phyloP scores from a whole-genome alignment of 805 yeast species.

The Wickerhamiella lipophila region DNA sequence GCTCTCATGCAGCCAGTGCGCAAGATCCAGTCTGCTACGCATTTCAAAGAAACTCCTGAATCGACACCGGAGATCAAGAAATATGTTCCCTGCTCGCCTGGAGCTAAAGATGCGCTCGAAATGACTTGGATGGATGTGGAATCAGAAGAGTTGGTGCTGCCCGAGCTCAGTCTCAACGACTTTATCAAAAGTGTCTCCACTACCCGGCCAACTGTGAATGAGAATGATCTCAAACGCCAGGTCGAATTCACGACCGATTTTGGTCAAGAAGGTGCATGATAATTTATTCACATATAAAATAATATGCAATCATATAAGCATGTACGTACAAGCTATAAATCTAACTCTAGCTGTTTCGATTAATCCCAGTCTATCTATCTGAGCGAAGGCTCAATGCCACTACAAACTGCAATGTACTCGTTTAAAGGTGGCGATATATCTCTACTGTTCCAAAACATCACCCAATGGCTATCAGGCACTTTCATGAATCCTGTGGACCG shows the following conservation, averaged over 20 bases:
- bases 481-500: conserved; percentile 61
- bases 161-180: conserved; percentile 79
- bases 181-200: conserved; percentile 83
- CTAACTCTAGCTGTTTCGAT: not conserved
- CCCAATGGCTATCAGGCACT: conserved; percentile 33
- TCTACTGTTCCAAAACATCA: conserved; percentile 35
- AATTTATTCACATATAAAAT: not conserved
- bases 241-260: conserved; percentile 84
- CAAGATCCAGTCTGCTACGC: conserved; percentile 90
- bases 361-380: too few relatives aligned
- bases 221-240: conserved; percentile 67
- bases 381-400: conserved; percentile 45
- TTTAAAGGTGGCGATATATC: conserved; percentile 27
- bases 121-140: conserved; percentile 89
- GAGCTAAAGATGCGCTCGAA: conserved; percentile 75
- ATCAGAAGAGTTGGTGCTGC: conserved; percentile 81
- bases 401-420: conserved; percentile 43
- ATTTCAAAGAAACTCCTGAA: conserved; percentile 50
- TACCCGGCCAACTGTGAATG: conserved; percentile 91
- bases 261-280: conserved; percentile 88
- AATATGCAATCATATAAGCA: not conserved
- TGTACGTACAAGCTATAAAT: too few relatives aligned
- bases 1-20: conserved; percentile 97
- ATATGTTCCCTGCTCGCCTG: conserved; percentile 92
- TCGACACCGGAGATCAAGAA: conserved; percentile 29